Evolutionary conservation across 352 stramenopile species (phyloP).

Genomic region (Phytopythium mirpurense): DNA sequence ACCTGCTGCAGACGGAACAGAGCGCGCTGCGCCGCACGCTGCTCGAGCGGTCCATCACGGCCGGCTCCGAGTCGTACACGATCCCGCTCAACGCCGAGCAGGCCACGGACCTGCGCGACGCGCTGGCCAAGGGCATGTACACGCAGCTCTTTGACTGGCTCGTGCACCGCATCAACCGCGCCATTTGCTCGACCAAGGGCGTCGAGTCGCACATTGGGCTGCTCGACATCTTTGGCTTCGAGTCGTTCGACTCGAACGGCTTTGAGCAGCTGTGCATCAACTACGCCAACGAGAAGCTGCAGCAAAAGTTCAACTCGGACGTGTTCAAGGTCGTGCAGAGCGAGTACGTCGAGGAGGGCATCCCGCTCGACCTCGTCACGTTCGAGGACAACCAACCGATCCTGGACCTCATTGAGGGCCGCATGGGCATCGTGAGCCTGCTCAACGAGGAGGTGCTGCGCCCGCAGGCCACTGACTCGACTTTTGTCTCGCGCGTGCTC

Average conservation of each 20-base stretch:
- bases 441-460: slow-evolving; percentile 95
- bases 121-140: slow-evolving; percentile 96
- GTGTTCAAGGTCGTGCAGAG: slow-evolving; percentile 95
- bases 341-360: slow-evolving; percentile 93
- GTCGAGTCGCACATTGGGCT: slow-evolving; percentile 86
- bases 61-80: slow-evolving; percentile 90
- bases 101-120: slow-evolving; percentile 90
- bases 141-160: slow-evolving; percentile 96
- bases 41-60: slow-evolving; percentile 89
- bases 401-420: slow-evolving; percentile 87
- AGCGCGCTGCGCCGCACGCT: slow-evolving; percentile 84
- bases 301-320: slow-evolving; percentile 89
- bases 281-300: slow-evolving; percentile 90
- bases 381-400: slow-evolving; percentile 92
- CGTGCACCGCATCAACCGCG: slow-evolving; percentile 83
- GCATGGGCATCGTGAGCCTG: slow-evolving; percentile 87
- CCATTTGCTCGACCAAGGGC: slow-evolving; percentile 72
- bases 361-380: slow-evolving; percentile 75
- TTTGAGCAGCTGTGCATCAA: slow-evolving; percentile 93
- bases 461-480: slow-evolving; percentile 74
- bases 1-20: slow-evolving; percentile 54
- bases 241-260: slow-evolving; percentile 86
- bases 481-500: slow-evolving; percentile 81
- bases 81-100: slow-evolving; percentile 88
- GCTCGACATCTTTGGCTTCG: slow-evolving; percentile 96